Conservation (phyloP, 2,329 filamentous ascomycete genomes). For the Colletotrichum melonis region DNA sequence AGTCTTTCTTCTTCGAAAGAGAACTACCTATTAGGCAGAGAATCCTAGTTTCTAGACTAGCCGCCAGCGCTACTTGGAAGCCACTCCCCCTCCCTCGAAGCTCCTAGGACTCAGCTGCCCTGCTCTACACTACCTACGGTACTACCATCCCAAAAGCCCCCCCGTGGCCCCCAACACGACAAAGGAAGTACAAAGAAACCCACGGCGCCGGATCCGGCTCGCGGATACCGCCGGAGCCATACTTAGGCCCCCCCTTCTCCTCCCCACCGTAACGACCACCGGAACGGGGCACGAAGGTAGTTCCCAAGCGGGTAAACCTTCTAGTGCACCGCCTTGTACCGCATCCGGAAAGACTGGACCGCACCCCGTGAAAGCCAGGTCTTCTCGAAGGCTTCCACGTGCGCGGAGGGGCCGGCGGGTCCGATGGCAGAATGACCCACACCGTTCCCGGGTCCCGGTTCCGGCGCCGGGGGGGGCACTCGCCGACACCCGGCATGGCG, state of each 20-base stretch:
- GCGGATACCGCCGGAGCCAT: background rate
- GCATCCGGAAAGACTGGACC: background rate
- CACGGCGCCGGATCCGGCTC: background rate
- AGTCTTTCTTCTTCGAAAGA: background rate
- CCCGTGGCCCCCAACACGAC: too few species aligned
- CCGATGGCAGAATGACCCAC: background rate
- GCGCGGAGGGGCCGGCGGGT: background rate
- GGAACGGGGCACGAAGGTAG: background rate
- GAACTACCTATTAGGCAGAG: background rate
- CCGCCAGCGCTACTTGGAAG: background rate
- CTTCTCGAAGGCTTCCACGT: background rate
- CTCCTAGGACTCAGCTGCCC: too few species aligned
- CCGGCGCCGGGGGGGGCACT: too few species aligned
- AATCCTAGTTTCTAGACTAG: background rate
- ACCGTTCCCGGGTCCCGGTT: too few species aligned
- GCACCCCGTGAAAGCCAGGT: too few species aligned
- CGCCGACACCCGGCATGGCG: too few species aligned
- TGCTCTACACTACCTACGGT: too few species aligned
- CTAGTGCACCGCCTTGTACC: background rate
- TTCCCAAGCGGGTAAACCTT: background rate
- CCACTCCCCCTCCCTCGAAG: too few species aligned
- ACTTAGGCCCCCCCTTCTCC: too few species aligned
- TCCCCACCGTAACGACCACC: too few species aligned
- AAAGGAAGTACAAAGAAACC: background rate
- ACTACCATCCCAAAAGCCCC: too few species aligned